Evolutionary conservation across 2,329 filamentous ascomycete genomes (phyloP), one percentile per base, ranked within the genome.

Genomic region (Leptographium galeiforme): DNA sequence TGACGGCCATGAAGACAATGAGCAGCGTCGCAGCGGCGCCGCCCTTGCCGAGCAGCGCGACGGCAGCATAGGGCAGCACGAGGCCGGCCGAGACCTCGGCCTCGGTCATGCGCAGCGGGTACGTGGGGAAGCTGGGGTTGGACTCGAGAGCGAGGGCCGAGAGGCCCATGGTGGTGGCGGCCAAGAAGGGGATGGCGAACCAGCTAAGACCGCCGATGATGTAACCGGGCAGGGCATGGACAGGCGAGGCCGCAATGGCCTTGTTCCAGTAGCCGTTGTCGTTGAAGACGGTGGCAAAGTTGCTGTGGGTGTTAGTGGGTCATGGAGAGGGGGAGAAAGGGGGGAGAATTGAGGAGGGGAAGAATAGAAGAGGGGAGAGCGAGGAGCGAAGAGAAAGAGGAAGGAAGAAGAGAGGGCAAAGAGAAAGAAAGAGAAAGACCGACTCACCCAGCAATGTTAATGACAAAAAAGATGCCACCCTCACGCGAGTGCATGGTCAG

Each of bases 241-340:
- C 85, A 1, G 89, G 89, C 25, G 82, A 85, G 0, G 90, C 89
- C 8, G 90, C 88, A 61, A 95, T 95, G 16, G 89, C 89, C 68
- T 95, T 95, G 75, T 95, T 93, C 70, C 89, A 95, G 71, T 94
- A 95, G 16, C 85, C 84, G 59, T 90, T 90, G 63, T 94, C 89
- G 46, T 89, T 75, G 71, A 94, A 94, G 5, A 94, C 87, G 1
- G 86, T 89, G 55, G 77, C 84, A 56, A 91, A 93, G 68, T 90
- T 90, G 90, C 49, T 56, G n/a, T 32, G 10, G 5, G n/a, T 7
- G n/a, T 50, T 19, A 43, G 48, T 39, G 13, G 38, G 30, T 4
- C 3, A 33, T 12, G 14, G 5, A 33, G 19, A 12, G 2, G 25
- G 44, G 25, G 44, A 30, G 7, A 16, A 33, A 16, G 44, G 44